A percentile compares a stretch with the other conserved stretches of the same genome.
phyloP scores from a whole-genome alignment of 2,329 filamentous ascomycete species.

The Fusarium vanettenii region DNA sequence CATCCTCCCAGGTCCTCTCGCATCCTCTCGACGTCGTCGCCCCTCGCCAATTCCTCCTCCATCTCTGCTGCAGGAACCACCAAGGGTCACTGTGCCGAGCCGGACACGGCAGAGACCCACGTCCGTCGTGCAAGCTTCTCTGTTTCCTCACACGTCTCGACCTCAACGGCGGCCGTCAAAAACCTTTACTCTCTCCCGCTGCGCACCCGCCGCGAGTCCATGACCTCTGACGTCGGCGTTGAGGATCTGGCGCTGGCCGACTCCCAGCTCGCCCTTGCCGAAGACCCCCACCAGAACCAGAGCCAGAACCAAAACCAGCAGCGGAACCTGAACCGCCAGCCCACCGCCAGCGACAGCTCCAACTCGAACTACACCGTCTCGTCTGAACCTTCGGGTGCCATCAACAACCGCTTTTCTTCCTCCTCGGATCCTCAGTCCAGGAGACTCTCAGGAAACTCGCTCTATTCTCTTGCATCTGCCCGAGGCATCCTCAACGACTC shows the following conservation, averaged over 20 bases:
- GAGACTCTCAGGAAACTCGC: constrained; percentile 78
- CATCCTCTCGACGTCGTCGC: constrained; percentile 43
- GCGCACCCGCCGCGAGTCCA: constrained; percentile 58
- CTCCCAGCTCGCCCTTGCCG: constrained; percentile 59
- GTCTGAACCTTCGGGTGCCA: constrained; percentile 61
- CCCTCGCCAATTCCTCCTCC: constrained; percentile 60
- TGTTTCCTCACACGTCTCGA: constrained; percentile 62
- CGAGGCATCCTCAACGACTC: constrained; percentile 62
- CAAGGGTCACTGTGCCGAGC: constrained; percentile 70
- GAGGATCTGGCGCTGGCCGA: constrained; percentile 51
- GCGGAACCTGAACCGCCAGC: constrained; percentile 53
- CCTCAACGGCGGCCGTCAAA: constrained; percentile 49
- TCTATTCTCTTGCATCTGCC: constrained; percentile 76
- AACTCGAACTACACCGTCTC: constrained; percentile 49
- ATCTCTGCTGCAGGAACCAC: constrained; percentile 52
- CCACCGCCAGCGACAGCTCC: constrained; percentile 41
- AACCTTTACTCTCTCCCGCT: constrained; percentile 55
- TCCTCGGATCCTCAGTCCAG: constrained; percentile 67
- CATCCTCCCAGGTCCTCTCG: constrained; percentile 32
- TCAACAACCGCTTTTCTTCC: constrained; percentile 54
- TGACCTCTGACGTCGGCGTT: constrained; percentile 53
- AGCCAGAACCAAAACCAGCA: constrained; percentile 51
- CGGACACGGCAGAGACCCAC: constrained; percentile 67
- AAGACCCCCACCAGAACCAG: constrained; percentile 55
- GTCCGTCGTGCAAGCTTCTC: constrained; percentile 73